phyloP scores from a whole-genome alignment of 305 asterid genomes.

The Rubia peregrina region DNA sequence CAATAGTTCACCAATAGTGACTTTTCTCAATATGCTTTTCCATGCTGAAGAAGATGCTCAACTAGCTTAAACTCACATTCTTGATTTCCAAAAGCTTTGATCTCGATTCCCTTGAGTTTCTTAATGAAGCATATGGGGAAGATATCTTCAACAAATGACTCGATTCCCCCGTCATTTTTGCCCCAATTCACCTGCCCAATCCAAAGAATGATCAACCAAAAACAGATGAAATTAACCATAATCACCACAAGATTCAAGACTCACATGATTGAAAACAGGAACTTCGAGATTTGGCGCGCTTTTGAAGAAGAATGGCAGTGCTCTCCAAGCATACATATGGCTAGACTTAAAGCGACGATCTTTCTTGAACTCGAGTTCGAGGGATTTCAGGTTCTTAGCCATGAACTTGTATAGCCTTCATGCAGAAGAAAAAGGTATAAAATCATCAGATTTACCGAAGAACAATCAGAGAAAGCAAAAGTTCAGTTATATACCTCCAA shows the following conservation, averaged over 20 bases:
- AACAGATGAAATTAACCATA: background rate
- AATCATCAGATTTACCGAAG: background rate
- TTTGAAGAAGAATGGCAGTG: background rate
- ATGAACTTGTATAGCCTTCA: background rate
- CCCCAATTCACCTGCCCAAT: no score
- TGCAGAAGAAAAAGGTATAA: background rate
- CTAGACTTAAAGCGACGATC: background rate
- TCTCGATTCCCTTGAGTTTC: slow-evolving; percentile 3
- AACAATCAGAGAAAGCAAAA: background rate
- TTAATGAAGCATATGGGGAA: background rate
- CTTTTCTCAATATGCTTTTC: slow-evolving; percentile 3
- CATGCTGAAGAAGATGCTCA: slow-evolving; percentile 6
- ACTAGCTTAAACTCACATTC: slow-evolving; percentile 7
- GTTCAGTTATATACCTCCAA: background rate
- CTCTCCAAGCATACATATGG: background rate
- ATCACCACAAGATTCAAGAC: background rate
- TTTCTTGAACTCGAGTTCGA: background rate
- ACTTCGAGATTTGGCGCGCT: background rate
- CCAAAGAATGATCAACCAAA: no score
- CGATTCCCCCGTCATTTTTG: background rate
- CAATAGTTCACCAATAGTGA: background rate
- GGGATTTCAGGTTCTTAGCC: background rate
- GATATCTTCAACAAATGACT: background rate
- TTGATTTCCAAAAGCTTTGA: background rate
- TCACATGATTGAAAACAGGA: background rate